A percentile compares a stretch with the other conserved stretches of the same genome.
Evolutionary conservation across 2,329 filamentous ascomycete species (phyloP).

Genomic region (Aspergillus nomiae): DNA sequence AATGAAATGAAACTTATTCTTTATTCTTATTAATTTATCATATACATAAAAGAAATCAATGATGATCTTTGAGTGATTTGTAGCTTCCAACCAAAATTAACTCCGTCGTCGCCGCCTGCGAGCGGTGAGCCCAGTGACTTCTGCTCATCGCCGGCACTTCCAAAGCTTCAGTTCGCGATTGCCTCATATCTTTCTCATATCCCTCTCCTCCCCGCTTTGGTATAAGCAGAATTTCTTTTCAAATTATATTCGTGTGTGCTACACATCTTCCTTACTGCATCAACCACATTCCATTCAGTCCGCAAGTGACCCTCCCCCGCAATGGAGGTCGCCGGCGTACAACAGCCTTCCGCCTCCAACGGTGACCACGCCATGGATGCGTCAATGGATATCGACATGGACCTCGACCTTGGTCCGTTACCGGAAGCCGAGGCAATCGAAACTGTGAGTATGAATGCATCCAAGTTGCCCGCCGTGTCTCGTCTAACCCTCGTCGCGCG

Average conservation of each 20-base stretch:
- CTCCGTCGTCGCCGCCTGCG: not conserved
- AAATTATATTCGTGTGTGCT: not conserved
- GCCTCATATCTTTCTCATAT: not conserved
- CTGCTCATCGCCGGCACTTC: not conserved
- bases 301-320: constrained; percentile 1
- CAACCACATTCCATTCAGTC: not conserved
- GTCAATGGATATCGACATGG: constrained; percentile 73
- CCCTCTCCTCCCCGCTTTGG: not conserved
- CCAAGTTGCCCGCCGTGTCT: not conserved
- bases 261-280: not conserved
- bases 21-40: not conserved
- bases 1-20: not conserved
- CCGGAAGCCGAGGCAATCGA: constrained; percentile 42
- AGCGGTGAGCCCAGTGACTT: not conserved
- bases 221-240: not conserved
- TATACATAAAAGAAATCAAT: not conserved
- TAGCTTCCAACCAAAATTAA: not conserved
- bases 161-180: constrained; percentile 6
- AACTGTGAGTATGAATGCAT: constrained; percentile 26
- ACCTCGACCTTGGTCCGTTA: constrained; percentile 58
- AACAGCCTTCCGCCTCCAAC: constrained; percentile 12
- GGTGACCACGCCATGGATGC: constrained; percentile 29
- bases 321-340: constrained; percentile 13
- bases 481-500: constrained; percentile 1
- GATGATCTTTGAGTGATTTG: not conserved